phyloP scores from a whole-genome alignment of 371 early-diverging fungal genomes.

The Circinella umbellata region DNA sequence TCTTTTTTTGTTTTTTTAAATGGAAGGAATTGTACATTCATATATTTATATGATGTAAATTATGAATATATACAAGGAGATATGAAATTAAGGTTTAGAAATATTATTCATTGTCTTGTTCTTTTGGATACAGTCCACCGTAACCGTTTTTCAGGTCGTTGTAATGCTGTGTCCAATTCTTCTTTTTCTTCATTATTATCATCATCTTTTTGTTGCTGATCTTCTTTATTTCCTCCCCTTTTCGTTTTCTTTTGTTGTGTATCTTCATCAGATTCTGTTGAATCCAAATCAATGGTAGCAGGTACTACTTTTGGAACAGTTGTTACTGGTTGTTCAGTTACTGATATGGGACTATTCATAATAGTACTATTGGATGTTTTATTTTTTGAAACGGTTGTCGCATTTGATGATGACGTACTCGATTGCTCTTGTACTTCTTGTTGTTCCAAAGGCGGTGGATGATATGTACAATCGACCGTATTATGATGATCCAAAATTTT shows the following conservation, averaged over 20 bases:
- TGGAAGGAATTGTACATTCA: no score
- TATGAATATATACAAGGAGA: no score
- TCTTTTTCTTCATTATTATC: neutral
- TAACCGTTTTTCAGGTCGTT: neutral
- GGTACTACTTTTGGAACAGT: neutral
- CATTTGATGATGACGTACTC: no score
- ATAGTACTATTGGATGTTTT: no score
- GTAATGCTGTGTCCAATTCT: neutral
- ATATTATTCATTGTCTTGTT: neutral
- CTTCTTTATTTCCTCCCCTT: neutral
- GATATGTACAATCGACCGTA: neutral
- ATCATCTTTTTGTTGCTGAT: neutral
- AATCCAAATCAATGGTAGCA: neutral
- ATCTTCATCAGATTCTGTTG: neutral
- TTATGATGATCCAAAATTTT: neutral
- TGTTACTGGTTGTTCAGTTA: neutral
- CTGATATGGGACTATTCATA: no score
- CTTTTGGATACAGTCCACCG: neutral
- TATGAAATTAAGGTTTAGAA: no score
- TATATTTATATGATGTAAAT: no score
- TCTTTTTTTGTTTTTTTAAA: no score
- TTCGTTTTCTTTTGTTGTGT: neutral
- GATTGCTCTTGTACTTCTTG: neutral
- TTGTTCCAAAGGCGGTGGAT: neutral
- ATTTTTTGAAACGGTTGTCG: no score